Conservation (phyloP, 139 green algal species). For the Ulvella scutata region DNA sequence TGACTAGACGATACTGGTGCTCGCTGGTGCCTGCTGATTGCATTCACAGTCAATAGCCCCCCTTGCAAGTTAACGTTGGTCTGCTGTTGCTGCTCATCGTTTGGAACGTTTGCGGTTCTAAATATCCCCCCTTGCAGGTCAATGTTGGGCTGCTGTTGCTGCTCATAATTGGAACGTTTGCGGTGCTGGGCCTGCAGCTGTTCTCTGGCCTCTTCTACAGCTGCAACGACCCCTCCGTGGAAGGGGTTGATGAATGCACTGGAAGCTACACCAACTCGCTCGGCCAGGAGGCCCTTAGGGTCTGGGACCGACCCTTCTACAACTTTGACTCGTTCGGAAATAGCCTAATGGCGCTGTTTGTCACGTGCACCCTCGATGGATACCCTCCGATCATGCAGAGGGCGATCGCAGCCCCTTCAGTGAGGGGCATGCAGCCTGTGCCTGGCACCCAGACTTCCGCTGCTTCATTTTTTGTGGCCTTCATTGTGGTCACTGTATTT, state of each 20-base stretch:
- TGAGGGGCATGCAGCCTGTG: neutral
- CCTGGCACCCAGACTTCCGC: neutral
- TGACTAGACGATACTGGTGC: too few species aligned
- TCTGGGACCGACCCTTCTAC: neutral
- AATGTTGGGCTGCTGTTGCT: conserved; percentile 23
- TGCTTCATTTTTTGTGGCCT: neutral
- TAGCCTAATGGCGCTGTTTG: neutral
- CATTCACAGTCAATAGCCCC: too few species aligned
- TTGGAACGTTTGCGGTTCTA: conserved; percentile 23
- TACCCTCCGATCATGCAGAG: neutral
- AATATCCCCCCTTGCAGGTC: too few species aligned
- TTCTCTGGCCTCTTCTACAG: conserved; percentile 17
- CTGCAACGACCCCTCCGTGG: conserved; percentile 13
- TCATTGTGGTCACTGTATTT: neutral
- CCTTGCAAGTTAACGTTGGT: conserved; percentile 21
- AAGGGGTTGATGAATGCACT: neutral
- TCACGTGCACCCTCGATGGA: neutral
- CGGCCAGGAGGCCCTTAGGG: neutral
- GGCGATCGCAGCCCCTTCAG: neutral
- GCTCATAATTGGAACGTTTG: conserved; percentile 16
- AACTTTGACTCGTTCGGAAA: neutral
- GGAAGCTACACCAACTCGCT: neutral
- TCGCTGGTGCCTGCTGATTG: too few species aligned
- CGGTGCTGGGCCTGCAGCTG: conserved; percentile 30
- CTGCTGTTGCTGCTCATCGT: conserved; percentile 14